Evolutionary conservation across 352 stramenopile genomes (phyloP), one percentile per base, ranked within the genome.

Genomic region (Pythium coloratum): DNA sequence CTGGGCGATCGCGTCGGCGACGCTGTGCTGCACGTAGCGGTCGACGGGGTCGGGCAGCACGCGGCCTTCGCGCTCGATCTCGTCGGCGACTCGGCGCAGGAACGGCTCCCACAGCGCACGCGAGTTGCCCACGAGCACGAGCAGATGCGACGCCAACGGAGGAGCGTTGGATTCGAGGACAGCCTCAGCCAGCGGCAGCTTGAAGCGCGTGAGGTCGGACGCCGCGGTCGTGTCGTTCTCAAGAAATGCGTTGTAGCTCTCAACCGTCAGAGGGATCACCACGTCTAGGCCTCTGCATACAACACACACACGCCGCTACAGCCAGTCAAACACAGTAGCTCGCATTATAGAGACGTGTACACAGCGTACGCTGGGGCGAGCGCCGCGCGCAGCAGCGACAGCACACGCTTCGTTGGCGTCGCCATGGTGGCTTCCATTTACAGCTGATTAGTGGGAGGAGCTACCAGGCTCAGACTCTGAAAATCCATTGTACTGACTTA

Each of bases 101-200:
- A 91, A 81, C 26, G 78, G 73, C 26, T 57, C 18, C 84, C 84
- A 92, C 32, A 91, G 54, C 10, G 69, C 63, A 38, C 72, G 77
- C 33, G 82, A 89, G 69, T 92, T 91, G 55, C 84, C 84, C 55
- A 92, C 69, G 55, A 92, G 75, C 54, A 91, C 68, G n/a, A 92
- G 49, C 32, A 89, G 75, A 67, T 88, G 76, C 24, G 80, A 77
- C 6, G 47, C 9, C 5, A 67, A n/a, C 7, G 34, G 10, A 14
- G 60, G 38, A 3, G 33, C 2, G 2, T 66, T 61, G 14, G 30
- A 24, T 26, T 2, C 26, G 40, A 53, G 3, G 46, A 42, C 26
- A 77, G 10, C 13, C 6, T 51, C 44, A 18, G 18, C 44, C 20
- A 51, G 20, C 44, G 78, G 76, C 20, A 92, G 63, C 66, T 82